These are phyloP conservation scores for Metschnikowia cerradonensis DNA, from an alignment of 805 yeast species.

Conservation along the genomic window DNA sequence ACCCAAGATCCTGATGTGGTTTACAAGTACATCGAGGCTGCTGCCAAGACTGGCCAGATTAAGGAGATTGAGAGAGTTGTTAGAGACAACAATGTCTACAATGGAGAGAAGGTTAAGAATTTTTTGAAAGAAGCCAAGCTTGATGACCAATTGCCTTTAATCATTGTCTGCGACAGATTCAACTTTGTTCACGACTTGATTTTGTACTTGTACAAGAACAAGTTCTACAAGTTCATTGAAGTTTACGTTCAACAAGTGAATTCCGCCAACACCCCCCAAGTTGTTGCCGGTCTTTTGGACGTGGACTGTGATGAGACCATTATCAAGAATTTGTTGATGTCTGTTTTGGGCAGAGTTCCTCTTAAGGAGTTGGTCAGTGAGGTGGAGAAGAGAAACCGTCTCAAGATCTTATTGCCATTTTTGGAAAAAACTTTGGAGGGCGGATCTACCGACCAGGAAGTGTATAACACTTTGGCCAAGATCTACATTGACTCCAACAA, in stretches of 20 bases:
- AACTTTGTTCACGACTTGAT: constrained; percentile 90
- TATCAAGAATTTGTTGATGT: constrained; percentile 72
- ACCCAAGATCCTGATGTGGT: constrained; percentile 95
- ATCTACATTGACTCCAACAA: constrained; percentile 97
- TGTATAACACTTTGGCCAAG: constrained; percentile 92
- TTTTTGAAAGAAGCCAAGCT: constrained; percentile 90
- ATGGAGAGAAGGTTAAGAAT: constrained; percentile 96
- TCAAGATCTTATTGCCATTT: constrained; percentile 88
- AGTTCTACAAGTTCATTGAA: constrained; percentile 93
- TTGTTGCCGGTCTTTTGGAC: constrained; percentile 90
- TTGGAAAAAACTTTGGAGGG: constrained; percentile 81
- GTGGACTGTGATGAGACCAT: constrained; percentile 94
- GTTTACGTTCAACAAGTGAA: constrained; percentile 97
- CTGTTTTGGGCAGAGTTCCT: constrained; percentile 94
- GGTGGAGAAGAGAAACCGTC: constrained; percentile 94
- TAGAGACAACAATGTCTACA: constrained; percentile 88
- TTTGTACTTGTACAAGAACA: constrained; percentile 89
- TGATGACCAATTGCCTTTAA: constrained; percentile 93
- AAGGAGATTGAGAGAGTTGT: constrained; percentile 95
- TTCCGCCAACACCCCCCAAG: constrained; percentile 94
- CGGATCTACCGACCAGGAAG: constrained; percentile 86
- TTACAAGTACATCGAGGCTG: constrained; percentile 91
- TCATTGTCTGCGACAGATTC: constrained; percentile 92
- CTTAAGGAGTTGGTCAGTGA: constrained; percentile 83
- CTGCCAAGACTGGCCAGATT: constrained; percentile 83